Percentiles rank a stretch among this genome's conserved stretches.
phyloP scores from a whole-genome alignment of 345 rosid genomes.

The Brassica napus region DNA sequence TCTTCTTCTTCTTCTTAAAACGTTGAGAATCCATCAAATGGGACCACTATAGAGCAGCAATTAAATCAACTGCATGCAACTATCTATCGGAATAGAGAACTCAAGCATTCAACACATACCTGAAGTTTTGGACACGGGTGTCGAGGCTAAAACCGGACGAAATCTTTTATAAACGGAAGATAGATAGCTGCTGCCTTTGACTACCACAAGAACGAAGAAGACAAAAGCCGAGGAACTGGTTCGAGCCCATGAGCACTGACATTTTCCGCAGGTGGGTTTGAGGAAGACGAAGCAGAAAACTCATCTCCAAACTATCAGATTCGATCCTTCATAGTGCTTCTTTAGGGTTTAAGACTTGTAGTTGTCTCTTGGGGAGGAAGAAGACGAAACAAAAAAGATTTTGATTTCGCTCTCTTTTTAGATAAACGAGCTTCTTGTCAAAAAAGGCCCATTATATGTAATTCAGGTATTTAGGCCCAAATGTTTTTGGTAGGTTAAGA shows the following conservation, averaged over 20 bases:
- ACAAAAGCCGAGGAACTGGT: slow-evolving; percentile 37
- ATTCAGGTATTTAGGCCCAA: background rate
- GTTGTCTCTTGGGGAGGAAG: background rate
- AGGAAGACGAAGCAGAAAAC: slow-evolving; percentile 8
- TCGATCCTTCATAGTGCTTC: slow-evolving; percentile 9
- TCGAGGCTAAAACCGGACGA: slow-evolving; percentile 29
- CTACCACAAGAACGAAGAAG: slow-evolving; percentile 20
- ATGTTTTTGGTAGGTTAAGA: background rate
- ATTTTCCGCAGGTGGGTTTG: slow-evolving; percentile 26
- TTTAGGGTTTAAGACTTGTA: slow-evolving; percentile 28
- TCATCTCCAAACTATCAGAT: slow-evolving; percentile 5
- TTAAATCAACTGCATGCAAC: no score
- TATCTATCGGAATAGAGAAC: background rate
- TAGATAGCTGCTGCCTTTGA: background rate
- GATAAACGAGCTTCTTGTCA: background rate
- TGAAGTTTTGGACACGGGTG: slow-evolving; percentile 36
- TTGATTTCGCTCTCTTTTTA: slow-evolving; percentile 5
- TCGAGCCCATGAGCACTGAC: slow-evolving; percentile 39
- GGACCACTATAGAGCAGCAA: no score
- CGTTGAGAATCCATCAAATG: no score
- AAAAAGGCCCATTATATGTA: background rate
- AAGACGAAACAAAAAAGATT: background rate
- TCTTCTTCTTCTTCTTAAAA: background rate
- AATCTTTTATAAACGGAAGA: slow-evolving; percentile 19
- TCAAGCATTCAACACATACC: slow-evolving; percentile 28